Base-by-base conservation (phyloP, 176 grass and related monocot genomes). In the Carex scoparia region DNA sequence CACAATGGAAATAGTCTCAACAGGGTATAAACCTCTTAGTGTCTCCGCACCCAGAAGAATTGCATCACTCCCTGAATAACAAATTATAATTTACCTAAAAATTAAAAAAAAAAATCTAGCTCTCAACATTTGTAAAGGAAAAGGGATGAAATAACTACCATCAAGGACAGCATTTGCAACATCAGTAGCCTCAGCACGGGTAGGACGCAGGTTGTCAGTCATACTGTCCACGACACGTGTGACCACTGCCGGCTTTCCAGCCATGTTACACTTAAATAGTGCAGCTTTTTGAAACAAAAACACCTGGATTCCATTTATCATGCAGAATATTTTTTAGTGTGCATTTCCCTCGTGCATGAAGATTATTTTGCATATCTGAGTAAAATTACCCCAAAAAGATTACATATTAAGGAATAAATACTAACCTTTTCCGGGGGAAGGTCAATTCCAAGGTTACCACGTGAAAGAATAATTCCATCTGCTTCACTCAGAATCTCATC, bases 171-270 rank as follows among this genome's bases (percentile, higher is more conserved):
- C 97, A 79, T 99, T 99, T 35, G 97, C 97, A 68, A 99, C 97
- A 92, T 99, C 97, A 28, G 97, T 99, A 82, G 97, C 97, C 78
- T 99, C 97, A 0, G 97, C 97, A 62, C 97, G 93, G 67, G 97
- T 99, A 60, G 97, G 97, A 84, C 97, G 91, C 61, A 99, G 90
- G 86, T 99, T 99, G 79, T 96, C 97, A 69, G 97, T 96, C 97
- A 99, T 99, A 84, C 97, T 99, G 87, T 99, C 97, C 78, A 99
- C 97, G 3, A 99, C 97, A 88, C 97, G 93, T 81, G 97, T 99
- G 74, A 99, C 74, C 75, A 99, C 91, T 86, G 91, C 97, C 33
- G 97, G 93, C 59, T 99, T 99, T 91, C 97, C 97, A 88, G 93
- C 93, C 87, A 99, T 88, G 86, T 99, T 99, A 76, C 97, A 99